Conservation (phyloP, 257 asterid species). For the Ilex asprella region DNA sequence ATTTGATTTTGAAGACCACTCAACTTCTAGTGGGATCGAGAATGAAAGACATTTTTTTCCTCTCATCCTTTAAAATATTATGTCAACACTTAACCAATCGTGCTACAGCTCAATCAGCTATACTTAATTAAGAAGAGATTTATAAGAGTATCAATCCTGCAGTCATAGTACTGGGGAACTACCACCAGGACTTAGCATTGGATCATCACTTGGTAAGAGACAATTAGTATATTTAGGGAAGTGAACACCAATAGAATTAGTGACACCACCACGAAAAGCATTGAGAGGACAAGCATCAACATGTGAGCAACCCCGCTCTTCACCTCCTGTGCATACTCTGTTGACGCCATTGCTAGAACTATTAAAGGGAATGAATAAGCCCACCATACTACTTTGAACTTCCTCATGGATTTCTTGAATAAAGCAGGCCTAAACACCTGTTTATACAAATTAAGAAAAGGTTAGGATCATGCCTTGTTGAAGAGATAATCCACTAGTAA, state of each 20-base stretch:
- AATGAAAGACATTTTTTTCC: too few species aligned
- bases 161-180: too few species aligned
- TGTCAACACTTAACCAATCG: too few species aligned
- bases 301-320: slow-evolving; percentile 8
- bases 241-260: slow-evolving; percentile 9
- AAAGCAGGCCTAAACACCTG: slow-evolving; percentile 12
- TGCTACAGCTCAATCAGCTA: too few species aligned
- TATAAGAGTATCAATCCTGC: too few species aligned
- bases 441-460: neutral
- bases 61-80: too few species aligned
- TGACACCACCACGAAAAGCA: slow-evolving; percentile 3
- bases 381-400: slow-evolving; percentile 18
- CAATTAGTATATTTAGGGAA: slow-evolving; percentile 7
- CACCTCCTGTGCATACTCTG: slow-evolving; percentile 12
- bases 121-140: too few species aligned
- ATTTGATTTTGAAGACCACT: too few species aligned
- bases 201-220: neutral
- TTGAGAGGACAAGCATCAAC: slow-evolving; percentile 8
- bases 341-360: slow-evolving; percentile 13
- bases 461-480: too few species aligned
- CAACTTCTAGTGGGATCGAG: too few species aligned
- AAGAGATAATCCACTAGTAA: too few species aligned
- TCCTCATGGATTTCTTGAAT: slow-evolving; percentile 12
- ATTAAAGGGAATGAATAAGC: slow-evolving; percentile 15
- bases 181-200: too few species aligned